Conservation (phyloP, 1,284 basidiomycete species). For the Melampsora medusae region DNA sequence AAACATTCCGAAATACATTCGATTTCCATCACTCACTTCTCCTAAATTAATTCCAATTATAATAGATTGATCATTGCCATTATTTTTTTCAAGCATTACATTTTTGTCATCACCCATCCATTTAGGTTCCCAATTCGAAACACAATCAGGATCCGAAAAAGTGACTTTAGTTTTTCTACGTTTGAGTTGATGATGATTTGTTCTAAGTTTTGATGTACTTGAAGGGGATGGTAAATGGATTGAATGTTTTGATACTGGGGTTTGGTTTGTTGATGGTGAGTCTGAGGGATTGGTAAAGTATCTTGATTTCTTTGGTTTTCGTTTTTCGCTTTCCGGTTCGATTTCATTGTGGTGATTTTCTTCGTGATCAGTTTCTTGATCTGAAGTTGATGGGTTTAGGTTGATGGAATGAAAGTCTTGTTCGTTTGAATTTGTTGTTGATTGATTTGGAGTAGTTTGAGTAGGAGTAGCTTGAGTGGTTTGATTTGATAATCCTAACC, state of each 20-base stretch:
- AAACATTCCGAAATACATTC: neutral
- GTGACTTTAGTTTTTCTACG: neutral
- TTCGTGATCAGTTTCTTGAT: neutral
- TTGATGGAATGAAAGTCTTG: neutral
- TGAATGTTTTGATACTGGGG: neutral
- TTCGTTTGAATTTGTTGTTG: neutral
- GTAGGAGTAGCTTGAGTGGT: no score
- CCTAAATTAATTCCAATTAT: neutral
- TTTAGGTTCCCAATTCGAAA: constrained; percentile 2
- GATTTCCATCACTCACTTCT: neutral
- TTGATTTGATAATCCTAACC: neutral
- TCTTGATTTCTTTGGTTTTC: neutral
- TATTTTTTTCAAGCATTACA: neutral
- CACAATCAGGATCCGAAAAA: constrained; percentile 1
- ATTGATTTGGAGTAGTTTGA: neutral
- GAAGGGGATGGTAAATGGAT: neutral
- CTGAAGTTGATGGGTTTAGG: neutral
- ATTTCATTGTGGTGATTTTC: neutral
- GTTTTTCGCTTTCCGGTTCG: neutral
- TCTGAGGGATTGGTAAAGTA: neutral
- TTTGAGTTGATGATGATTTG: neutral
- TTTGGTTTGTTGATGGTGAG: neutral
- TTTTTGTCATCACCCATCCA: neutral
- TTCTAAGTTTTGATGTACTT: neutral
- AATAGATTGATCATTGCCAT: neutral